phyloP scores from a whole-genome alignment of 2,329 filamentous ascomycete species.

The Fusarium sp. region DNA sequence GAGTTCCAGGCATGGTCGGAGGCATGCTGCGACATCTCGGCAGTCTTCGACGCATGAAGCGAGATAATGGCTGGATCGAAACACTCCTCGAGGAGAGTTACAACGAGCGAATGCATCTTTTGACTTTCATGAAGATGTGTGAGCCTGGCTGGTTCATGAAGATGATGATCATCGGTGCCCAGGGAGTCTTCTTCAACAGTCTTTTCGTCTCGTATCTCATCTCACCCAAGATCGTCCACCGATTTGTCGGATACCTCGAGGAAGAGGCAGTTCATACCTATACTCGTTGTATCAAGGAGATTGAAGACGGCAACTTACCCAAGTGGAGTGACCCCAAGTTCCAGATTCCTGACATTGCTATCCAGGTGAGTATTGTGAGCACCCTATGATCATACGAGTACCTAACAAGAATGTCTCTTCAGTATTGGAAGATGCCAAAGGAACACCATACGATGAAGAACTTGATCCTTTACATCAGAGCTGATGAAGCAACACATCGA shows the following conservation, averaged over 20 bases:
- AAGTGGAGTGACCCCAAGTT: constrained; percentile 79
- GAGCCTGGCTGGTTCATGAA: constrained; percentile 84
- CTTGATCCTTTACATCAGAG: constrained; percentile 86
- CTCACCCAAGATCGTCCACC: constrained; percentile 87
- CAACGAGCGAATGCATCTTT: constrained; percentile 93
- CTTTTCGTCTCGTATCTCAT: constrained; percentile 91
- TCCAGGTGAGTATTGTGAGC: constrained; percentile 59
- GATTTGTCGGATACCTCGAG: constrained; percentile 96
- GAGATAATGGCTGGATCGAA: constrained; percentile 98
- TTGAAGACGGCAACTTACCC: constrained; percentile 85
- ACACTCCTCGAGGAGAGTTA: constrained; percentile 89
- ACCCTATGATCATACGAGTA: no score
- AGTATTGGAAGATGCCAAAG: constrained; percentile 95
- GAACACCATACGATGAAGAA: constrained; percentile 85
- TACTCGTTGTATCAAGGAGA: constrained; percentile 85
- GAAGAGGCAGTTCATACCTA: constrained; percentile 98
- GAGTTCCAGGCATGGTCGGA: constrained; percentile 96
- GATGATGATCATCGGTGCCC: constrained; percentile 88
- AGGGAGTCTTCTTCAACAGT: constrained; percentile 96
- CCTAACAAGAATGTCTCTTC: constrained; percentile 9
- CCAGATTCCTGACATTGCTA: constrained; percentile 85
- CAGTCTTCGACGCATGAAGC: constrained; percentile 84
- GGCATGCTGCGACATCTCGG: constrained; percentile 92
- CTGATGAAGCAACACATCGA: constrained; percentile 89
- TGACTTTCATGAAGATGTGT: constrained; percentile 93